Conservation (phyloP, 768 basidiomycete species). For the Mycena haematopus region DNA sequence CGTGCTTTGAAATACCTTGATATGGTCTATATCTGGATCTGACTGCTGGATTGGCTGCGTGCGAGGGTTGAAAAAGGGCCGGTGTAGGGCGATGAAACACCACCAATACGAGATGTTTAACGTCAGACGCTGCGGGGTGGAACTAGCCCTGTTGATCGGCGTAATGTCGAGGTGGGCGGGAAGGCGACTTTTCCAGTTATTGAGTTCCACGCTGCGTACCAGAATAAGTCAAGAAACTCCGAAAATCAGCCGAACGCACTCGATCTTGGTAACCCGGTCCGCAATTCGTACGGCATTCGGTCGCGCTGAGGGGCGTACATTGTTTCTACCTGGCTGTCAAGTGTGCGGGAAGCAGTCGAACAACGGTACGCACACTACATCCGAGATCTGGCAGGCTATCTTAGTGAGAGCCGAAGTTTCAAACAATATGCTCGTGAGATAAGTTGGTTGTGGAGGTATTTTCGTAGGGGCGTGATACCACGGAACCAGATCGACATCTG, state of each 20-base stretch:
- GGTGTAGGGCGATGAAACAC: slow-evolving; percentile 45
- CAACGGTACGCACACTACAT: slow-evolving; percentile 38
- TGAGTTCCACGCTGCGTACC: slow-evolving; percentile 28
- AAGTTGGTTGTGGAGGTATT: slow-evolving; percentile 33
- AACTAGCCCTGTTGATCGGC: slow-evolving; percentile 32
- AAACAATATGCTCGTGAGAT: slow-evolving; percentile 37
- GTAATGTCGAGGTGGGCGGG: slow-evolving; percentile 38
- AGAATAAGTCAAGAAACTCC: neutral
- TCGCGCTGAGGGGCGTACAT: slow-evolving; percentile 1
- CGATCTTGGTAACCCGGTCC: slow-evolving; percentile 29
- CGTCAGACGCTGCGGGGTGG: slow-evolving; percentile 41
- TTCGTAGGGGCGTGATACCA: slow-evolving; percentile 40
- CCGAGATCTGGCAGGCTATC: slow-evolving; percentile 41
- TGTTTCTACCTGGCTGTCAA: slow-evolving; percentile 1
- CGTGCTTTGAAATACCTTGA: slow-evolving; percentile 19
- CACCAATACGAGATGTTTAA: slow-evolving; percentile 45
- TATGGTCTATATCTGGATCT: slow-evolving; percentile 26
- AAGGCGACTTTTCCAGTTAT: slow-evolving; percentile 35
- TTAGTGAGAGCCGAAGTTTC: slow-evolving; percentile 39
- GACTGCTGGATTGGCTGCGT: neutral
- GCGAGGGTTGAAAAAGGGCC: slow-evolving; percentile 35
- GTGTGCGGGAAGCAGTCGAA: neutral
- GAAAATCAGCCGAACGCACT: slow-evolving; percentile 18
- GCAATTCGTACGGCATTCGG: slow-evolving; percentile 11
- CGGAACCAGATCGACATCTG: slow-evolving; percentile 39